These are phyloP conservation scores for Botrytis elliptica DNA, from an alignment of 2,329 filamentous ascomycete genomes.

Conservation along the genomic window DNA sequence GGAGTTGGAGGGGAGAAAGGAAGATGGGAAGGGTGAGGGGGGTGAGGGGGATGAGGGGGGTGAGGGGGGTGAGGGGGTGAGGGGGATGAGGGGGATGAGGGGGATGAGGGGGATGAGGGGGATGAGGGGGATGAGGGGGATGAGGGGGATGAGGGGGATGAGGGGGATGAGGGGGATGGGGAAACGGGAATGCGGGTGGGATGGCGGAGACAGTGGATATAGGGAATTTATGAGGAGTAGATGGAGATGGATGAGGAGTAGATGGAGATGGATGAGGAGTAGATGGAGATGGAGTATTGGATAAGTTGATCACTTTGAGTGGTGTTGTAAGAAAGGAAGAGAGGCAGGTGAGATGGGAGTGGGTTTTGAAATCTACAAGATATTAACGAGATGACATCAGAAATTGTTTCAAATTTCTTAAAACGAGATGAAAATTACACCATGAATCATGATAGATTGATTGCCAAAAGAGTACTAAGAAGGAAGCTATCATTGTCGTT, in stretches of 20 bases:
- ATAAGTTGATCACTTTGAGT: not conserved
- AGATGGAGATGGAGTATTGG: not conserved
- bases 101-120: too few species aligned
- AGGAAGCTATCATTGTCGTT: not conserved
- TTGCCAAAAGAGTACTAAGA: not conserved
- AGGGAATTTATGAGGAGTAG: too few species aligned
- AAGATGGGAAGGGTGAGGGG: too few species aligned
- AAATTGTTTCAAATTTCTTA: fast-evolving
- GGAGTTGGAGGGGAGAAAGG: not conserved
- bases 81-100: too few species aligned
- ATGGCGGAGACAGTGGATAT: too few species aligned
- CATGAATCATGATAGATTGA: fast-evolving
- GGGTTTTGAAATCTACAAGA: not conserved
- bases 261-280: not conserved
- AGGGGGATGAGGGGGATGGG: too few species aligned
- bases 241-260: too few species aligned
- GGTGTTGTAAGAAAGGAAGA: not conserved
- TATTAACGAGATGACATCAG: not conserved
- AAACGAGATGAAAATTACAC: not conserved
- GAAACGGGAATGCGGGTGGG: too few species aligned
- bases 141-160: too few species aligned
- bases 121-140: too few species aligned
- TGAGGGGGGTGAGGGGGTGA: too few species aligned
- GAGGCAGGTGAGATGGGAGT: not conserved
- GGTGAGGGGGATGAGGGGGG: too few species aligned